These are phyloP conservation scores for Trichoderma aggressivum DNA, from an alignment of 2,329 filamentous ascomycete species.

Conservation along the genomic window DNA sequence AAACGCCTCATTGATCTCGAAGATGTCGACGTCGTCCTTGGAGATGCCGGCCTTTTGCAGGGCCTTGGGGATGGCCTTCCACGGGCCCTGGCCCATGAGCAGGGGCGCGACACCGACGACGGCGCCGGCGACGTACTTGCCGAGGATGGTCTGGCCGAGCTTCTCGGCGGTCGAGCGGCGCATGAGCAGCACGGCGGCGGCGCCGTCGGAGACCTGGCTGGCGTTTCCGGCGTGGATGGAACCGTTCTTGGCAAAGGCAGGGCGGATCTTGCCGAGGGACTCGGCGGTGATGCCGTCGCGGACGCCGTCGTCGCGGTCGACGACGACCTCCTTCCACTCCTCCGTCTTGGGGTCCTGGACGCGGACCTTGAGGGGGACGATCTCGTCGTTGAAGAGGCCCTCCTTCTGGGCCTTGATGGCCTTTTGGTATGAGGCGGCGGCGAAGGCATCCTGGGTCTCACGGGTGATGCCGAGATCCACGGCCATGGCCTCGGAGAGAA, in stretches of 20 bases:
- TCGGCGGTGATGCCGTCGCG: conserved; percentile 81
- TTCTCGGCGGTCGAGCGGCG: conserved; percentile 85
- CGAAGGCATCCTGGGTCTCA: conserved; percentile 82
- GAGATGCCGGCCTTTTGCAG: conserved; percentile 81
- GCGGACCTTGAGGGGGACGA: conserved; percentile 79
- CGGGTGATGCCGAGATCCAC: conserved; percentile 74
- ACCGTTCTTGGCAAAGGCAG: conserved; percentile 88
- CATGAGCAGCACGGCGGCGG: conserved; percentile 93
- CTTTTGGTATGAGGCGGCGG: conserved; percentile 89
- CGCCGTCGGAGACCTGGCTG: conserved; percentile 91
- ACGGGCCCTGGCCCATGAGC: conserved; percentile 94
- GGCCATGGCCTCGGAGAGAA: conserved; percentile 92
- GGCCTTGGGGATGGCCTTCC: conserved; percentile 91
- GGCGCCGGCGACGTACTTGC: conserved; percentile 84
- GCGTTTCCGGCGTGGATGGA: conserved; percentile 96
- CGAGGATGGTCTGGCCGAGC: conserved; percentile 83
- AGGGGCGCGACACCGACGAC: conserved; percentile 87
- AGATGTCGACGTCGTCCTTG: conserved; percentile 92
- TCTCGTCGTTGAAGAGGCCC: conserved; percentile 92
- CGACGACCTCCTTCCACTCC: conserved; percentile 78
- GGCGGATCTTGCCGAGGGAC: conserved; percentile 83
- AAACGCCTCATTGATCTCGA: conserved; percentile 99
- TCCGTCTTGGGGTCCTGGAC: conserved; percentile 88
- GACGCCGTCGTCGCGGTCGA: conserved; percentile 83
- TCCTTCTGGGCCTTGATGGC: conserved; percentile 78